Percentiles rank a stretch among this genome's conserved stretches.
Evolutionary conservation across 352 stramenopile species (phyloP).

Genomic region (Globisporangium irregulare): DNA sequence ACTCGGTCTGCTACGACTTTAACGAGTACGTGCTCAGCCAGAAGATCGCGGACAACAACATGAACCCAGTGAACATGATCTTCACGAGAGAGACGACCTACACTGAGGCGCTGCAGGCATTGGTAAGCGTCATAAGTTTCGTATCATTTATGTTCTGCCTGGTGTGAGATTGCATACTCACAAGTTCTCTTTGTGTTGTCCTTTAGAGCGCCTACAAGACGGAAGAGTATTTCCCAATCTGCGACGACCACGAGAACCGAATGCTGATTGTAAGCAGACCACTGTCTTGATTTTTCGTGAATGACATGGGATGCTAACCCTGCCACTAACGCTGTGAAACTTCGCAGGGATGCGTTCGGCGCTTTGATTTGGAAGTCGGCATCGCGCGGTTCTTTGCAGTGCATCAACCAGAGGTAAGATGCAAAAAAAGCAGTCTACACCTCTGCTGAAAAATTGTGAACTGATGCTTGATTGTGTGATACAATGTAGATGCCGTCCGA

Average conservation of each 20-base stretch:
- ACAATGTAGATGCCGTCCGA: constrained; percentile 45
- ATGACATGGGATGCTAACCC: neutral
- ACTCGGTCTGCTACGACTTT: constrained; percentile 81
- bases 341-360: constrained; percentile 56
- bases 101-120: constrained; percentile 52
- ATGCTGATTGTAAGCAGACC: constrained; percentile 44
- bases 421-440: neutral
- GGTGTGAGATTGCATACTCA: neutral
- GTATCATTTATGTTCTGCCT: neutral
- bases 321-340: constrained; percentile 1
- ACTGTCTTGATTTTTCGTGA: neutral
- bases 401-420: constrained; percentile 50
- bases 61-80: constrained; percentile 48
- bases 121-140: constrained; percentile 32
- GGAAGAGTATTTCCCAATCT: constrained; percentile 80
- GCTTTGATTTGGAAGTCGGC: constrained; percentile 73
- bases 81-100: constrained; percentile 80
- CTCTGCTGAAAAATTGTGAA: neutral
- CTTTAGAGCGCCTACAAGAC: constrained; percentile 63
- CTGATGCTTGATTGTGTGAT: neutral
- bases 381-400: constrained; percentile 73
- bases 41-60: constrained; percentile 61
- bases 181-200: neutral
- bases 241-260: constrained; percentile 48
- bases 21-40: constrained; percentile 75